Evolutionary conservation across 345 rosid species (phyloP).

Genomic region (Balakata baccata): DNA sequence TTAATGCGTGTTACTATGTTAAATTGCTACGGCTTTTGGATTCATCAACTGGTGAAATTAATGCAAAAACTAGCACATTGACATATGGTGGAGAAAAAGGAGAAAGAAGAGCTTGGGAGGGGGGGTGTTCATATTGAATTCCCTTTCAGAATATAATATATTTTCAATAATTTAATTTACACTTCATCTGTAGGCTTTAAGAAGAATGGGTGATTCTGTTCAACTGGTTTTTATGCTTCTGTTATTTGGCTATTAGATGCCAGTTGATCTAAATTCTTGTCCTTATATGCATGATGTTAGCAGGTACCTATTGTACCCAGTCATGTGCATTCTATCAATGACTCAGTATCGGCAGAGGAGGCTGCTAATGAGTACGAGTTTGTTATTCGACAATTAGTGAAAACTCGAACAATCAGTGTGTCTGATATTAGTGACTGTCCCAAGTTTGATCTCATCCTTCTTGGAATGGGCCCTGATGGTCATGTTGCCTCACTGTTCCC

Average conservation of each 20-base stretch:
- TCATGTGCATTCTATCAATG: conserved; percentile 78
- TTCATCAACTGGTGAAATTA: background rate
- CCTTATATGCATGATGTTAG: conserved; percentile 1
- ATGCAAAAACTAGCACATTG: background rate
- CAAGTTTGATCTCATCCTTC: conserved; percentile 83
- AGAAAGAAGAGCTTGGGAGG: background rate
- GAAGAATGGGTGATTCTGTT: background rate
- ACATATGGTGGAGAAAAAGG: background rate
- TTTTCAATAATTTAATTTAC: background rate
- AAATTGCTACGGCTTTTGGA: background rate
- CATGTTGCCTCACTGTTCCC: conserved; percentile 90
- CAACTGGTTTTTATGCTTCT: conserved; percentile 1
- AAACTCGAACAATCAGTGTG: conserved; percentile 52
- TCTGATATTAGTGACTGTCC: conserved; percentile 83
- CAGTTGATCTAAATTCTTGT: conserved; percentile 1
- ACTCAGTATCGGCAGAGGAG: conserved; percentile 69
- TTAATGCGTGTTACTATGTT: too few species aligned
- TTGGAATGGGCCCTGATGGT: conserved; percentile 86
- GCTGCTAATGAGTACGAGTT: conserved; percentile 77
- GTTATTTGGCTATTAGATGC: background rate
- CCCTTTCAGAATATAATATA: background rate
- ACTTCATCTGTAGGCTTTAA: background rate
- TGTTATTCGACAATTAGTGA: conserved; percentile 68
- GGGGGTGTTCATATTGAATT: too few species aligned
- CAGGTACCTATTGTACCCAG: conserved; percentile 80